A percentile compares a stretch with the other conserved stretches of the same genome.
Conservation (phyloP, 2,329 filamentous ascomycete species). For the Tricladium varicosporioides region DNA sequence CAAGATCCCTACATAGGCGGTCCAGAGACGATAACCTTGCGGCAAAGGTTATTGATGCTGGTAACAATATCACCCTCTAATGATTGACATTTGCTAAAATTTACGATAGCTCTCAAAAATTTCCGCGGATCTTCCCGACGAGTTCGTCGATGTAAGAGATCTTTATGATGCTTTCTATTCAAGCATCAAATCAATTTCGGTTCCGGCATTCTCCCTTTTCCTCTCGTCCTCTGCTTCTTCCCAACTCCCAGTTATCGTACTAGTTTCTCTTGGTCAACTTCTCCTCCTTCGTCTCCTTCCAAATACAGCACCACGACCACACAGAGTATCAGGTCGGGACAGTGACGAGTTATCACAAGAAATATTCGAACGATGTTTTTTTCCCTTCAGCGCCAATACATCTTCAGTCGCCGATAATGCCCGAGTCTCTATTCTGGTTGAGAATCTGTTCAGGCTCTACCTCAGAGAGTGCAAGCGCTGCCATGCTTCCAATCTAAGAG, state of each 20-base stretch:
- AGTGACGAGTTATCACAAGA: constrained; percentile 45
- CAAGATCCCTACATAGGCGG: constrained; percentile 27
- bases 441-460: constrained; percentile 50
- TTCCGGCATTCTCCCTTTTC: constrained; percentile 39
- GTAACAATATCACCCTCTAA: constrained; percentile 19
- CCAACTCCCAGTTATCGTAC: constrained; percentile 37
- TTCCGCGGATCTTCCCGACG: constrained; percentile 42
- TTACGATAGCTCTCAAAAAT: constrained; percentile 27
- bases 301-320: constrained; percentile 38
- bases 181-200: constrained; percentile 38
- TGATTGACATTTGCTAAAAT: constrained; percentile 5
- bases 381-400: constrained; percentile 52
- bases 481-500: constrained; percentile 35
- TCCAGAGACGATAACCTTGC: constrained; percentile 29
- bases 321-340: constrained; percentile 26
- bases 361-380: constrained; percentile 50
- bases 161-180: constrained; percentile 49
- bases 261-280: constrained; percentile 50
- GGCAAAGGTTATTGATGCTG: constrained; percentile 29
- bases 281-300: constrained; percentile 48
- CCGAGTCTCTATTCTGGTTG: constrained; percentile 54
- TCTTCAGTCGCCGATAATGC: constrained; percentile 51
- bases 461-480: constrained; percentile 32
- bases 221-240: constrained; percentile 39
- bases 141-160: constrained; percentile 43